A percentile compares a stretch with the other conserved stretches of the same genome.
These are phyloP conservation scores for Urochloa ruziziensis DNA, from an alignment of 176 grass and related monocot genomes.

Conservation along the genomic window DNA sequence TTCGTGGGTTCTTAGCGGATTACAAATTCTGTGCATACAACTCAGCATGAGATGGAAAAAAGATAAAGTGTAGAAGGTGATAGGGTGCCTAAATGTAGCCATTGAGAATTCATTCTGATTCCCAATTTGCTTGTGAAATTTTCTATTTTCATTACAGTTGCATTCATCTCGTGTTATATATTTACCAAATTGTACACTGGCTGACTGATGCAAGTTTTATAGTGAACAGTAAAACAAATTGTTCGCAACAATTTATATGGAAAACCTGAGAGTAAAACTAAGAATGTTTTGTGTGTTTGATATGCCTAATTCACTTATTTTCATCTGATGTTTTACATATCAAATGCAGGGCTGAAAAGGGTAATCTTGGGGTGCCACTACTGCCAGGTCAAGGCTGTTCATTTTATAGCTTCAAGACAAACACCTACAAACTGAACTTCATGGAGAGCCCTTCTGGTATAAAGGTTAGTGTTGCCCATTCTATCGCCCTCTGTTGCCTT, in stretches of 20 bases:
- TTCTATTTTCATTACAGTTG: neutral
- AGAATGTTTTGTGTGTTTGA: neutral
- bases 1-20: neutral
- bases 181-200: neutral
- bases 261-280: neutral
- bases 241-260: neutral
- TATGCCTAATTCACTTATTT: neutral
- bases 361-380: conserved; percentile 79
- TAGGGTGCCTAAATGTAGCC: neutral
- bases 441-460: conserved; percentile 93
- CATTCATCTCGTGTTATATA: neutral
- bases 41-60: neutral
- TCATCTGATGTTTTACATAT: neutral
- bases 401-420: conserved; percentile 87
- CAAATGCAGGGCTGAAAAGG: conserved; percentile 63
- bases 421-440: conserved; percentile 89
- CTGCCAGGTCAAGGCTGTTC: conserved; percentile 83
- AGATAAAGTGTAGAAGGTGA: neutral
- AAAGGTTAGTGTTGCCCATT: conserved; percentile 55
- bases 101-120: neutral
- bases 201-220: neutral
- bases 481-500: neutral
- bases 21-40: neutral
- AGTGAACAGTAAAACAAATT: neutral
- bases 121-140: neutral